phyloP scores from a whole-genome alignment of 2,329 filamentous ascomycete species.

The Penicillium hesseltinei region DNA sequence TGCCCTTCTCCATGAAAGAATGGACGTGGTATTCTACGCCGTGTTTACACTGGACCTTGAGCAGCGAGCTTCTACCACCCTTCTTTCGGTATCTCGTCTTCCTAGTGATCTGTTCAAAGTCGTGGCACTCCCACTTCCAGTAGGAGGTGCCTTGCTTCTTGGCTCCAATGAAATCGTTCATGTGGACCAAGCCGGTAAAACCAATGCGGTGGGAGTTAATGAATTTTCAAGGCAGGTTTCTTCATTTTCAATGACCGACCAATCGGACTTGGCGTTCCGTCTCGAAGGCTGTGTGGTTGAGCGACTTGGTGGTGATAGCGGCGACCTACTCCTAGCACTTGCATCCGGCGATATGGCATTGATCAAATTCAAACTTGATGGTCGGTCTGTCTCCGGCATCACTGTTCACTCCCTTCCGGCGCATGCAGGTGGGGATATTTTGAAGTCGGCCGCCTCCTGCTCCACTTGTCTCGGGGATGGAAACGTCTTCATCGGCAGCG shows the following conservation, averaged over 20 bases:
- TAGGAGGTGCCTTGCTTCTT: constrained; percentile 83
- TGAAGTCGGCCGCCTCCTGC: constrained; percentile 66
- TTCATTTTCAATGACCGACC: constrained; percentile 80
- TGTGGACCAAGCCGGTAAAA: constrained; percentile 91
- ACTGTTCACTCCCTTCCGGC: constrained; percentile 64
- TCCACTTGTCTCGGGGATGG: constrained; percentile 66
- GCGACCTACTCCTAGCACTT: constrained; percentile 81
- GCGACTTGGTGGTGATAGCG: constrained; percentile 69
- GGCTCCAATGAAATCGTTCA: constrained; percentile 91
- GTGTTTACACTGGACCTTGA: constrained; percentile 95
- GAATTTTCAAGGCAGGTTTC: constrained; percentile 81
- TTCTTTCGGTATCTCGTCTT: constrained; percentile 79
- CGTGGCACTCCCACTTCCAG: constrained; percentile 76
- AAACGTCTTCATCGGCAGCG: constrained; percentile 79
- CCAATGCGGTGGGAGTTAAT: constrained; percentile 90
- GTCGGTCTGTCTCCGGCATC: constrained; percentile 84
- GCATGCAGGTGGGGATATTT: constrained; percentile 61
- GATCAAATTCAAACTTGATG: constrained; percentile 81
- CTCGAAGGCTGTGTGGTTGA: constrained; percentile 80
- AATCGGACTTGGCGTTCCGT: constrained; percentile 74
- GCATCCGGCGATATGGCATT: constrained; percentile 72
- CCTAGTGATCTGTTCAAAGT: constrained; percentile 85
- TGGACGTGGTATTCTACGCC: constrained; percentile 83
- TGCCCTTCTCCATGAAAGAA: constrained; percentile 70
- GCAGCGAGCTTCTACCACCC: constrained; percentile 87